A percentile compares a stretch with the other conserved stretches of the same genome.
Conservation (phyloP, 441 rosid genomes). For the Erodium moschatum region DNA sequence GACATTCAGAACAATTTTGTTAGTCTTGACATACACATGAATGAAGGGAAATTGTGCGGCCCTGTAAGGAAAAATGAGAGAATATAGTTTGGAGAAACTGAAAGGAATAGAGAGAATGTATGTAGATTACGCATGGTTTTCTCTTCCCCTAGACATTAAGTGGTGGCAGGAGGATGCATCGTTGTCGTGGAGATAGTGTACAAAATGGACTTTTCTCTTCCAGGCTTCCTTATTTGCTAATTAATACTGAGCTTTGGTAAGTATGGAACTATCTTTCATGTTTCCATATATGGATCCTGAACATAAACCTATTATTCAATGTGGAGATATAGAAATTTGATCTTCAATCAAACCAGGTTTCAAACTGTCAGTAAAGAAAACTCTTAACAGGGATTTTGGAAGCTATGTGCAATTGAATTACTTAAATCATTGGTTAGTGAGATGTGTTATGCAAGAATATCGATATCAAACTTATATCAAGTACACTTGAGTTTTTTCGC, state of each 20-base stretch:
- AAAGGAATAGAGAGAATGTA: not conserved
- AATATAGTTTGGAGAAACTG: not conserved
- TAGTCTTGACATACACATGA: not conserved
- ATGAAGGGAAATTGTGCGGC: not conserved
- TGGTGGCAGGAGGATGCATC: constrained; percentile 81
- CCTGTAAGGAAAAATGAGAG: not conserved
- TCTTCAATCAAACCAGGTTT: not conserved
- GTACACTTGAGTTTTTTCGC: not conserved
- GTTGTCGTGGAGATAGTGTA: constrained; percentile 64
- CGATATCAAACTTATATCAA: too few relatives aligned
- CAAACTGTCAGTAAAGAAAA: not conserved
- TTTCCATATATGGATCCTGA: not conserved
- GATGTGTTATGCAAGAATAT: too few relatives aligned
- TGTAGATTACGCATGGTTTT: constrained; percentile 91
- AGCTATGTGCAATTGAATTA: not conserved
- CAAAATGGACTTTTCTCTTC: constrained; percentile 79
- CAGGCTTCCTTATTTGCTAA: constrained; percentile 67
- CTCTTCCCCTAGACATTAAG: constrained; percentile 93
- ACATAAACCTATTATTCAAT: constrained; percentile 1
- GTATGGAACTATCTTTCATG: constrained; percentile 16
- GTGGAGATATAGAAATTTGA: not conserved
- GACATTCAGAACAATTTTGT: too few relatives aligned
- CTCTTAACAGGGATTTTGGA: not conserved
- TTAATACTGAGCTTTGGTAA: constrained; percentile 70
- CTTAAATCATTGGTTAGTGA: not conserved